A percentile compares a stretch with the other conserved stretches of the same genome.
Evolutionary conservation across 108 stramenopile species (phyloP).

Genomic region (Seminavis robusta): DNA sequence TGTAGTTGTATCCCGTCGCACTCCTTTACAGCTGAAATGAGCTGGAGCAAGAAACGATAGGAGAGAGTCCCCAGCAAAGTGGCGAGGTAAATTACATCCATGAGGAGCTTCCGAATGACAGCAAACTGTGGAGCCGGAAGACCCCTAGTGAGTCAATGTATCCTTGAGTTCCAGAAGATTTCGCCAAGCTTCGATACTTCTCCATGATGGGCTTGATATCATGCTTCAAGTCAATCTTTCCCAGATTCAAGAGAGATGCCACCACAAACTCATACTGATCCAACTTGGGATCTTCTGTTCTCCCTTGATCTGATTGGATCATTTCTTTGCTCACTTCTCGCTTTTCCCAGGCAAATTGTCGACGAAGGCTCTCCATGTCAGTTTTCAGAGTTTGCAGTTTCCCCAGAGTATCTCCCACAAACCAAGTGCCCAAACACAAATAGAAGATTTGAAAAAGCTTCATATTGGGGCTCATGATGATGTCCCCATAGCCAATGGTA

Average conservation of each 20-base stretch:
- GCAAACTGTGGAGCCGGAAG: no score
- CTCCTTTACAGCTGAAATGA: no score
- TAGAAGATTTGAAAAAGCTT: conserved; percentile 48
- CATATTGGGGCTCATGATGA: conserved; percentile 34
- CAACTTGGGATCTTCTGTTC: conserved; percentile 19
- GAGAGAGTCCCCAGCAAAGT: no score
- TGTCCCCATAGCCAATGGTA: conserved; percentile 34
- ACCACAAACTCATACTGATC: conserved; percentile 60
- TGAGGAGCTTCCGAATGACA: no score
- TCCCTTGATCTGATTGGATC: conserved; percentile 26
- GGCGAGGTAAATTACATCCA: no score
- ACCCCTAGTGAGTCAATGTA: no score
- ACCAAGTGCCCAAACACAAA: conserved; percentile 39
- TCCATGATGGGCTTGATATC: conserved; percentile 53
- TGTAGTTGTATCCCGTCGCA: no score
- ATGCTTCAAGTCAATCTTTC: conserved; percentile 27
- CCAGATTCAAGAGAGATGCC: conserved; percentile 43
- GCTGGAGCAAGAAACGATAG: no score
- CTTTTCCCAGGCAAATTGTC: conserved; percentile 44
- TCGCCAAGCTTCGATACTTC: conserved; percentile 49
- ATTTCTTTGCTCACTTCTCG: conserved; percentile 32
- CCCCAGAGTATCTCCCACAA: conserved; percentile 40
- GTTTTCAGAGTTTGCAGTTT: conserved; percentile 19
- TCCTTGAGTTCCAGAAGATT: conserved; percentile 24
- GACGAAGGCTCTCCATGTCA: conserved; percentile 24